A percentile compares a stretch with the other conserved stretches of the same genome.
These are phyloP conservation scores for Pyrenophora seminiperda DNA, from an alignment of 2,329 filamentous ascomycete species.

Conservation along the genomic window DNA sequence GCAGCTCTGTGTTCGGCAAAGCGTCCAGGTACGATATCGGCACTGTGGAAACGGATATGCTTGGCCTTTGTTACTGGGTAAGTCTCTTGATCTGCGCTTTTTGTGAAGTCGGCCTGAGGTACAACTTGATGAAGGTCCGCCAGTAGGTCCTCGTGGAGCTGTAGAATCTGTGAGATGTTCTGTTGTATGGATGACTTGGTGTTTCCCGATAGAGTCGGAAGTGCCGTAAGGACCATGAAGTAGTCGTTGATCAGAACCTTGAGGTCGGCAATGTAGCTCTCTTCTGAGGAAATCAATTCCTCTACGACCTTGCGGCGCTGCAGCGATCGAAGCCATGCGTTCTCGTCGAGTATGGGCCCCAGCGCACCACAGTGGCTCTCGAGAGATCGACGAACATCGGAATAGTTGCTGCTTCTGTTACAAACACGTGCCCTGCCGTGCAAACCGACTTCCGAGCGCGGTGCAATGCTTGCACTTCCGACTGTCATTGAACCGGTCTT, in stretches of 20 bases:
- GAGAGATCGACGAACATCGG: conserved; percentile 64
- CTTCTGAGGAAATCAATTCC: conserved; percentile 84
- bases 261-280: conserved; percentile 85
- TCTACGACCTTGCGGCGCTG: conserved; percentile 81
- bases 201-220: conserved; percentile 67
- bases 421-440: conserved; percentile 64
- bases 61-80: conserved; percentile 44
- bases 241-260: conserved; percentile 77
- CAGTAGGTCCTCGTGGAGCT: conserved; percentile 82
- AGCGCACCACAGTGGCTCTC: conserved; percentile 60
- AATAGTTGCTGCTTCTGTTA: conserved; percentile 63
- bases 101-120: conserved; percentile 64
- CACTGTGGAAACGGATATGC: conserved; percentile 56
- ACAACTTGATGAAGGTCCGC: conserved; percentile 72
- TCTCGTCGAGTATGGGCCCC: conserved; percentile 64
- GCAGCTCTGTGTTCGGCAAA: conserved; percentile 43
- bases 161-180: conserved; percentile 78
- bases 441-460: conserved; percentile 62
- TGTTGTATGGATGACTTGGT: conserved; percentile 75
- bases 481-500: conserved; percentile 82
- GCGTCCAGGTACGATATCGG: conserved; percentile 52
- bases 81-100: conserved; percentile 39
- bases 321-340: conserved; percentile 71
- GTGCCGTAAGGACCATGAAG: conserved; percentile 68
- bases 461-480: conserved; percentile 70